These are phyloP conservation scores for Physcia stellaris DNA, from an alignment of 495 filamentous ascomycete genomes.

Conservation along the genomic window DNA sequence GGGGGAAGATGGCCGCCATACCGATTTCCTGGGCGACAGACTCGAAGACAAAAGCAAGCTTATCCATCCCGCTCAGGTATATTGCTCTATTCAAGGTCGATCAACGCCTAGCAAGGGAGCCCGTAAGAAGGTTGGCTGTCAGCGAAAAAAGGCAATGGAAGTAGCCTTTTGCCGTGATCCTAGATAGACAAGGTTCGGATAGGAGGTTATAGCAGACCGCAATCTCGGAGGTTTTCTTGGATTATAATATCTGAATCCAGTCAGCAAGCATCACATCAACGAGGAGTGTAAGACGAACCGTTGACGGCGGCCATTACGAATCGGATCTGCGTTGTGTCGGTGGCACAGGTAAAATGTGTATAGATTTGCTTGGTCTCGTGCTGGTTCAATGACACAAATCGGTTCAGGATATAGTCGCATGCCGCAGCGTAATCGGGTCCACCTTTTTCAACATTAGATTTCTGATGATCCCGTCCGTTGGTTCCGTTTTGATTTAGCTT, in stretches of 20 bases:
- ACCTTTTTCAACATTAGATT: constrained; percentile 32
- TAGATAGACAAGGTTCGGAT: too few relatives aligned
- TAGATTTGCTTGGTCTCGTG: constrained; percentile 99
- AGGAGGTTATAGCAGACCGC: constrained; percentile 82
- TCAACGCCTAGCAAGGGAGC: too few relatives aligned
- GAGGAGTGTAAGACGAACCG: constrained; percentile 43
- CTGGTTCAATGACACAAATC: constrained; percentile 94
- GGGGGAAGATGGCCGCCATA: too few relatives aligned
- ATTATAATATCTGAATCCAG: constrained; percentile 82
- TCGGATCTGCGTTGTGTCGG: constrained; percentile 94
- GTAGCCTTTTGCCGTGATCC: too few relatives aligned
- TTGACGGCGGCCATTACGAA: constrained; percentile 99
- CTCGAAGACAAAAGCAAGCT: too few relatives aligned
- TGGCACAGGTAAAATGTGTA: constrained; percentile 98
- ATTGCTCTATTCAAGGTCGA: too few relatives aligned
- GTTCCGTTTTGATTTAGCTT: constrained; percentile 23
- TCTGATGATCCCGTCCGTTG: constrained; percentile 33
- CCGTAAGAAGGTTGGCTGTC: too few relatives aligned
- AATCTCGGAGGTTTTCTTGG: constrained; percentile 96
- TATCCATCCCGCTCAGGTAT: too few relatives aligned
- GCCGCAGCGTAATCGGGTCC: constrained; percentile 85
- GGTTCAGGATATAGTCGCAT: constrained; percentile 94
- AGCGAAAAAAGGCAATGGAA: too few relatives aligned
- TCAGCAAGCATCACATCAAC: constrained; percentile 7
- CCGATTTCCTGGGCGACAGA: too few relatives aligned